Evolutionary conservation across 2,329 filamentous ascomycete species (phyloP).

Genomic region (Harringtonia aguacate): DNA sequence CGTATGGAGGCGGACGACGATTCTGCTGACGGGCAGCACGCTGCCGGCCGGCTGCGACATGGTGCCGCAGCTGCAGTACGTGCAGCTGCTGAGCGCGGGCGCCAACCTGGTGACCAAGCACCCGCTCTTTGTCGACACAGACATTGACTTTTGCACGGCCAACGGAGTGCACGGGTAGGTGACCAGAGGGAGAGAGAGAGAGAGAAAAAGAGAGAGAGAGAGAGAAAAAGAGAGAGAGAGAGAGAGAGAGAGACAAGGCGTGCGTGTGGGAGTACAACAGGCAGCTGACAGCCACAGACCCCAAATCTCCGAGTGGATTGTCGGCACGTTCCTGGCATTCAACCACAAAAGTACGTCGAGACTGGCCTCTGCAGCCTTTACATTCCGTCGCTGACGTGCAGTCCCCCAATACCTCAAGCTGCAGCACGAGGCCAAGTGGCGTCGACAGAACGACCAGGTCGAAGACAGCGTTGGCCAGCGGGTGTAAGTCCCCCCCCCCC

Average conservation of each 20-base stretch:
- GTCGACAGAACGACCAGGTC: slow-evolving; percentile 19
- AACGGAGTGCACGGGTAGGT: slow-evolving; percentile 48
- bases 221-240: too few relatives aligned
- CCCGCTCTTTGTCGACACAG: slow-evolving; percentile 37
- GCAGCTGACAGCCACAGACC: slow-evolving; percentile 26
- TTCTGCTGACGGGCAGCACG: slow-evolving; percentile 18
- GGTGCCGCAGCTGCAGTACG: slow-evolving; percentile 37
- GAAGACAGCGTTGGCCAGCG: slow-evolving; percentile 35
- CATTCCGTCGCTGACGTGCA: slow-evolving; percentile 10
- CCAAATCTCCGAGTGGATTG: slow-evolving; percentile 47
- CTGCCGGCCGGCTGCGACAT: slow-evolving; percentile 28
- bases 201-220: background rate
- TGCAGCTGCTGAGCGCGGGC: slow-evolving; percentile 45
- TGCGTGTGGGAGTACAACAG: too few relatives aligned
- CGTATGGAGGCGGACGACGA: slow-evolving; percentile 37
- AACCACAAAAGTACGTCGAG: slow-evolving; percentile 33
- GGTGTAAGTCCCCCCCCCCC: slow-evolving; percentile 29
- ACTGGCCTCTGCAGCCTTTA: background rate
- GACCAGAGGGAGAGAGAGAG: background rate
- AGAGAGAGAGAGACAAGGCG: background rate
- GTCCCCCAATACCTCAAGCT: slow-evolving; percentile 33
- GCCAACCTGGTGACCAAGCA: slow-evolving; percentile 36
- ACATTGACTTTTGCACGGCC: slow-evolving; percentile 40
- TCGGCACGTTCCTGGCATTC: slow-evolving; percentile 37
- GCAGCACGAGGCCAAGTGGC: slow-evolving; percentile 34